These are phyloP conservation scores for Lachancea mirantina DNA, from an alignment of 805 yeast species.

Conservation along the genomic window DNA sequence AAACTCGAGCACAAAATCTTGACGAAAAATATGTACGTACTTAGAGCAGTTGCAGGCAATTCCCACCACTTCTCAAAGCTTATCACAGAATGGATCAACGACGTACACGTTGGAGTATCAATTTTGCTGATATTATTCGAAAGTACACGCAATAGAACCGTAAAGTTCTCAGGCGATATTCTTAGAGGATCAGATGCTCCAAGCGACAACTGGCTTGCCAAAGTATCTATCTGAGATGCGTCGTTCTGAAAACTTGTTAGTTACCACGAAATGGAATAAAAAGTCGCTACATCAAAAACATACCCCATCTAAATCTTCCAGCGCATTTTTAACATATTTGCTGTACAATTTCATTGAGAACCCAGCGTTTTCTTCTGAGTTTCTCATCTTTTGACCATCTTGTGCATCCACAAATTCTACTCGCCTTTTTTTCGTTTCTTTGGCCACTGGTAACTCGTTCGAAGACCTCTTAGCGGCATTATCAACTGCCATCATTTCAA, in stretches of 20 bases:
- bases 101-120: constrained; percentile 43
- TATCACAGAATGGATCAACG: constrained; percentile 55
- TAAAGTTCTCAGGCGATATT: constrained; percentile 45
- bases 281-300: constrained; percentile 19
- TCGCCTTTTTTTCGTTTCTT: constrained; percentile 26
- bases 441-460: constrained; percentile 10
- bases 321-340: constrained; percentile 54
- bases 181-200: constrained; percentile 49
- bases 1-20: constrained; percentile 73
- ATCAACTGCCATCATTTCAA: constrained; percentile 28
- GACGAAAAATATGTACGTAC: constrained; percentile 61
- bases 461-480: constrained; percentile 21
- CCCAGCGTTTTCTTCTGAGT: constrained; percentile 7
- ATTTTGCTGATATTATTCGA: constrained; percentile 61
- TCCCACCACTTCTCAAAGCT: constrained; percentile 56
- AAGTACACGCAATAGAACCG: constrained; percentile 48
- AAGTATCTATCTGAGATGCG: constrained; percentile 46
- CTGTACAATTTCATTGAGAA: constrained; percentile 34
- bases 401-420: constrained; percentile 28
- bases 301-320: constrained; percentile 59
- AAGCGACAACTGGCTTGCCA: constrained; percentile 52
- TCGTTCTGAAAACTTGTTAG: constrained; percentile 36
- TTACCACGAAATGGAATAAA: constrained; percentile 3
- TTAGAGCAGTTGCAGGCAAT: constrained; percentile 37
- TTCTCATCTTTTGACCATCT: constrained; percentile 9